Evolutionary conservation across 371 early-diverging fungal genomes (phyloP).

Genomic region (Batrachochytrium dendrobatidis): DNA sequence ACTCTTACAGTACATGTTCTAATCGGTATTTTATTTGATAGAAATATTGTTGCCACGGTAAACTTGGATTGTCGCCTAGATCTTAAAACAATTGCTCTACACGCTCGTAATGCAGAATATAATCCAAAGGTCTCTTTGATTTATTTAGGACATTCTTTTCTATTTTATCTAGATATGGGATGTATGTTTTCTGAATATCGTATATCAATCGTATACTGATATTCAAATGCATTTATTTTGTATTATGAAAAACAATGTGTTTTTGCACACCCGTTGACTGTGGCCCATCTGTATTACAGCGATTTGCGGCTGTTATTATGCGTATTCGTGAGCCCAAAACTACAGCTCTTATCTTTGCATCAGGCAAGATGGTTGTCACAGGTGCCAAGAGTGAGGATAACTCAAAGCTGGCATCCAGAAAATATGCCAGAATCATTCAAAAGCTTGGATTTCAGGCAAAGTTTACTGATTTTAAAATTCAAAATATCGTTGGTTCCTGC

Average conservation of each 20-base stretch:
- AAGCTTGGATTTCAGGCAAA: conserved; percentile 98
- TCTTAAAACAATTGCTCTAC: conserved; percentile 98
- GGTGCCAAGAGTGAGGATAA: conserved; percentile 96
- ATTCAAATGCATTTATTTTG: conserved; percentile 11
- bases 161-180: not conserved
- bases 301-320: conserved; percentile 99
- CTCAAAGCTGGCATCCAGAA: conserved; percentile 95
- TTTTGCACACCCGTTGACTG: too few species aligned
- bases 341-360: conserved; percentile 99
- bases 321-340: conserved; percentile 99
- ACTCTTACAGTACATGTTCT: not conserved
- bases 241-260: too few species aligned
- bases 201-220: too few species aligned
- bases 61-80: conserved; percentile 99
- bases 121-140: conserved; percentile 92
- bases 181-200: too few species aligned
- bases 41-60: conserved; percentile 99
- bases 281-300: conserved; percentile 46
- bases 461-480: conserved; percentile 99
- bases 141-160: not conserved
- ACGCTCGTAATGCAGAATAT: conserved; percentile 99
- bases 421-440: conserved; percentile 99
- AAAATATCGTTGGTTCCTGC: conserved; percentile 99
- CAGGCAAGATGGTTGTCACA: conserved; percentile 99
- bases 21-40: conserved; percentile 5